Evolutionary conservation across 768 basidiomycete species (phyloP), one percentile per base, ranked within the genome.

Genomic region (Bullera alba): DNA sequence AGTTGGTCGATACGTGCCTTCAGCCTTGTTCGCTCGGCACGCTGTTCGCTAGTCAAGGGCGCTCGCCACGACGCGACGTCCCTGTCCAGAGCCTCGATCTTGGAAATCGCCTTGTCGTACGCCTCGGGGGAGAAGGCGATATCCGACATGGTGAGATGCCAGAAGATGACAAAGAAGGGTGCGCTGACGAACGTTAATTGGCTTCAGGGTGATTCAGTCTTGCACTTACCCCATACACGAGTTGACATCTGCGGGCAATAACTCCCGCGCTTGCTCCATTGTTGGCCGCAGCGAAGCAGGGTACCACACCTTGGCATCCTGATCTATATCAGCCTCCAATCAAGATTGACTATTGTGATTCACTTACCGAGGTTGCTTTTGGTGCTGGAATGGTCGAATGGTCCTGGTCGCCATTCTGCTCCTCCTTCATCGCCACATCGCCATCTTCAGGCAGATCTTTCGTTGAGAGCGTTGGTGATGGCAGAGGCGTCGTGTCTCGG

Each of bases 71-170:
- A 32, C 3, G 55, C 48, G 17, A 67, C 55, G 12, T 64, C 56
- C 14, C 54, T 57, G 16, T 62, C 60, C 21, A 65, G 36, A 3
- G 50, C 52, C 35, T 54, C 58, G 42, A 77, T 66, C 17, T 71
- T 61, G 22, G 79, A 77, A 26, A 81, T 79, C 63, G 90, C 86
- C 63, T 86, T 84, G 38, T 87, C 83, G 54, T 97, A 99, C 52
- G 80, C 81, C 5, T 80, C 65, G 16, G 78, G 76, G 0, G 92
- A 90, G 12, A 87, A 85, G 0, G 81, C 75, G 28, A 97, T 78
- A 71, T 99, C 95, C 63, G 90, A 87, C 28, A 86, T 85, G 0
- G 88, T 85, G 45, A 97, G 73, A 70, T 96, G 92, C 95, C 95
- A 99, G 75, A 96, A 99, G 2, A 92, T 90, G 39, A 87, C 74